Evolutionary conservation across 73 alveolate genomes (phyloP), one percentile per base, ranked within the genome.

Genomic region (Durusdinium trenchii): DNA sequence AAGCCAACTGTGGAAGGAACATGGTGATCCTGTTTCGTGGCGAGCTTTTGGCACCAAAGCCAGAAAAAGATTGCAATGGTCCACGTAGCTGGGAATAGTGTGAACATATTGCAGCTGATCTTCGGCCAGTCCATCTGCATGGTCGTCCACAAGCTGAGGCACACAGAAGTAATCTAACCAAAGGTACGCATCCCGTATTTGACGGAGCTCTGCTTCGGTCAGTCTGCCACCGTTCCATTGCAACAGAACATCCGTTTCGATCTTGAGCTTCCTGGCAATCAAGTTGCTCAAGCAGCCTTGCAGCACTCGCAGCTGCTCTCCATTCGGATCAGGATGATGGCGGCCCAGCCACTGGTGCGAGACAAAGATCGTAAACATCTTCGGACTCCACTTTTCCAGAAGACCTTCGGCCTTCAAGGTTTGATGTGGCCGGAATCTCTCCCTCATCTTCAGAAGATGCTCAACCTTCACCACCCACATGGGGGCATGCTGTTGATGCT

Each of bases 81-180:
- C 69, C 32, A 84, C 94, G 64, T 84, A 84, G 76, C 54, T 35
- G 28, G 94, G 78, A 84, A 84, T 84, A 26, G 54, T 50, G 20
- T n/a, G 36, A 4, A 84, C 52, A 43, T 51, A n/a, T 0, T n/a
- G 94, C 20, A 51, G 52, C 57, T 84, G 94, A 4, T 84, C 71
- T 28, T 10, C 92, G 6, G 43, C 50, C 14, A 47, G 50, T 0
- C 5, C 85, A 10, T 3, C 84, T 10, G 1, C 71, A 23, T 81
- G 43, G 28, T 51, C 73, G 6, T 83, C 75, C 76, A 83, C 52
- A 26, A 10, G 6, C 94, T 84, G 94, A 36, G 94, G 94, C 38
- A 84, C 76, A 12, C 78, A 84, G 78, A 84, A 84, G 78, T 52
- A 84, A n/a, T 84, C 94, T 10, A 84, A 26, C 94, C 94, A 84